phyloP scores from a whole-genome alignment of 345 rosid genomes.

The Lenwebbia sp. region DNA sequence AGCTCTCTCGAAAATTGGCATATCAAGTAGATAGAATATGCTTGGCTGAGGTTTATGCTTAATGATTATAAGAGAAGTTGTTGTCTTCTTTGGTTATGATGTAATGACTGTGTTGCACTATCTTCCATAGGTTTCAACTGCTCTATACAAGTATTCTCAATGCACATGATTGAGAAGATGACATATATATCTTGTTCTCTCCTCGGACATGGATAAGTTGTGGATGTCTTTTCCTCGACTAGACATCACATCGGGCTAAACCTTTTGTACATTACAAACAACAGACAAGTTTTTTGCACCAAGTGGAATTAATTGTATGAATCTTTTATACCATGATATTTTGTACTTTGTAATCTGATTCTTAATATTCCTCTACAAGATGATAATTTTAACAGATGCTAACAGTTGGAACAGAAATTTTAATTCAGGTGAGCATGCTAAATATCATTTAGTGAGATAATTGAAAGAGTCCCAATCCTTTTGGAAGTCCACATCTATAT shows the following conservation, averaged over 20 bases:
- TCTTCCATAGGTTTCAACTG: neutral
- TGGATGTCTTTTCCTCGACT: neutral
- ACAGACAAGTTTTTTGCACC: neutral
- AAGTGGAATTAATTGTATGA: neutral
- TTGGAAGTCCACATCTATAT: neutral
- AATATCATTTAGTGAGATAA: neutral
- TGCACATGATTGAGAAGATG: neutral
- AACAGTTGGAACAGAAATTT: neutral
- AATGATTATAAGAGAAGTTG: neutral
- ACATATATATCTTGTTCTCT: neutral
- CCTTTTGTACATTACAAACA: neutral
- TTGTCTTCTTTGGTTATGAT: neutral
- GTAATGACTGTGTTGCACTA: neutral
- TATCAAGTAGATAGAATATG: neutral
- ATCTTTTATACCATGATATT: neutral
- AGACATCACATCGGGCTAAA: neutral
- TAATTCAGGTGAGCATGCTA: neutral
- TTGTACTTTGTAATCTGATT: neutral
- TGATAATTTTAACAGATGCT: neutral
- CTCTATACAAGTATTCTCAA: neutral
- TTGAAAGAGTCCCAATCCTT: neutral
- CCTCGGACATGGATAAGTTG: neutral
- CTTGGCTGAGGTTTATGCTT: neutral
- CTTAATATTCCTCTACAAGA: neutral
- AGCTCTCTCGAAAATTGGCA: neutral